Percentiles rank a stretch among this genome's conserved stretches.
Evolutionary conservation across 2,329 filamentous ascomycete species (phyloP).

Genomic region (Apiospora koreana): DNA sequence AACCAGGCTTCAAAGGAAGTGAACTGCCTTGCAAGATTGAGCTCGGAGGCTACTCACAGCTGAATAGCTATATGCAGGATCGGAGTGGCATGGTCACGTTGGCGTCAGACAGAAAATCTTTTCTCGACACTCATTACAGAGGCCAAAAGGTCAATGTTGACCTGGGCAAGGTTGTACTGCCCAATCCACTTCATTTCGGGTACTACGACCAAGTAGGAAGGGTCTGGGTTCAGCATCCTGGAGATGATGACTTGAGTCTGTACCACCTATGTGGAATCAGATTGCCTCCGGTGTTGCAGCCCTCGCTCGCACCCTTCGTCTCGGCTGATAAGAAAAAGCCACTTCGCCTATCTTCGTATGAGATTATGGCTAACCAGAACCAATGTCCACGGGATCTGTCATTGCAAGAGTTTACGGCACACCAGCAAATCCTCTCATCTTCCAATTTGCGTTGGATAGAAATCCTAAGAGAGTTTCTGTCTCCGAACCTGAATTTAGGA

Average conservation of each 20-base stretch:
- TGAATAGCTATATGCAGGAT: background rate
- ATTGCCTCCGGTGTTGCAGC: conserved; percentile 20
- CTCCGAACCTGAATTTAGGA: conserved; percentile 61
- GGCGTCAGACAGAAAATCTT: background rate
- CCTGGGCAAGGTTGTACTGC: background rate
- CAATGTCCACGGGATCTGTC: conserved; percentile 48
- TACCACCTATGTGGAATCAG: conserved; percentile 27
- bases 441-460: conserved; percentile 49
- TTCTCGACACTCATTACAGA: background rate
- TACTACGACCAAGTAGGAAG: background rate
- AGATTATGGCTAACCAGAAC: conserved; percentile 50
- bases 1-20: background rate
- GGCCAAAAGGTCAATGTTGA: background rate
- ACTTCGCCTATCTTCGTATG: conserved; percentile 52
- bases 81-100: background rate
- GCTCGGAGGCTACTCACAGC: background rate
- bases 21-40: background rate
- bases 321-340: conserved; percentile 32
- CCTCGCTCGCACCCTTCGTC: conserved; percentile 16
- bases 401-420: conserved; percentile 54
- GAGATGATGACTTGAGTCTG: conserved; percentile 27
- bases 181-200: background rate
- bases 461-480: conserved; percentile 51
- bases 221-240: conserved; percentile 28
- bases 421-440: conserved; percentile 49